Conservation (phyloP, 2,329 filamentous ascomycete genomes). For the Phialophora verrucosa region DNA sequence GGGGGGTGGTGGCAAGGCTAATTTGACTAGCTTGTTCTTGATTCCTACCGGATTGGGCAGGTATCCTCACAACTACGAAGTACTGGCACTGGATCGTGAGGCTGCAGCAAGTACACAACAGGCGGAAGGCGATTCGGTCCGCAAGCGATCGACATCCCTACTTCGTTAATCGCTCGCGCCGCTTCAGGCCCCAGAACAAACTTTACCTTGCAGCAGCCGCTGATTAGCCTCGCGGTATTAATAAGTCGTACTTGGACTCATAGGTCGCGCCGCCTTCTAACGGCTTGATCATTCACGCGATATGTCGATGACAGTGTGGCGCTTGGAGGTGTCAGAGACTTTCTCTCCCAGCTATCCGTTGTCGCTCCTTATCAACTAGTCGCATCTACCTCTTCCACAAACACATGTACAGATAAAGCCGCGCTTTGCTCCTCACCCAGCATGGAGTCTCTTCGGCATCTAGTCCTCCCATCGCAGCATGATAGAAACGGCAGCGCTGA, state of each 20-base stretch:
- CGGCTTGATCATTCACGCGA: background rate
- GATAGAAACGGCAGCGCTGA: background rate
- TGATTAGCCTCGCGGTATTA: background rate
- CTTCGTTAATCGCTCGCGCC: background rate
- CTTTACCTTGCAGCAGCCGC: background rate
- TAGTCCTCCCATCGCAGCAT: background rate
- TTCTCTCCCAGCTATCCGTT: background rate
- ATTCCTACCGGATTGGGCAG: too few species aligned
- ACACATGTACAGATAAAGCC: background rate
- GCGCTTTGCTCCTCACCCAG: background rate
- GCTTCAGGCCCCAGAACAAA: background rate
- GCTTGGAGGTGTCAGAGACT: background rate
- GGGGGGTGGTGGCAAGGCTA: too few species aligned
- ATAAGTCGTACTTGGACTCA: background rate
- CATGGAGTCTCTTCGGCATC: slow-evolving; percentile 25
- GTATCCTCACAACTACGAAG: too few species aligned
- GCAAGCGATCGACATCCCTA: background rate
- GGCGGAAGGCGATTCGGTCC: background rate
- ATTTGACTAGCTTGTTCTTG: too few species aligned
- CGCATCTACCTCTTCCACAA: background rate
- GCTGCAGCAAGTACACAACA: background rate
- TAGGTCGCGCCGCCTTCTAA: background rate
- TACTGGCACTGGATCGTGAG: background rate
- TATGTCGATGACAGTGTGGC: background rate
- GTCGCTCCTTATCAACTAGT: background rate